Percentiles rank a stretch among this genome's conserved stretches.
phyloP scores from a whole-genome alignment of 2,329 filamentous ascomycete genomes.

The Myriosclerotinia scirpicola region DNA sequence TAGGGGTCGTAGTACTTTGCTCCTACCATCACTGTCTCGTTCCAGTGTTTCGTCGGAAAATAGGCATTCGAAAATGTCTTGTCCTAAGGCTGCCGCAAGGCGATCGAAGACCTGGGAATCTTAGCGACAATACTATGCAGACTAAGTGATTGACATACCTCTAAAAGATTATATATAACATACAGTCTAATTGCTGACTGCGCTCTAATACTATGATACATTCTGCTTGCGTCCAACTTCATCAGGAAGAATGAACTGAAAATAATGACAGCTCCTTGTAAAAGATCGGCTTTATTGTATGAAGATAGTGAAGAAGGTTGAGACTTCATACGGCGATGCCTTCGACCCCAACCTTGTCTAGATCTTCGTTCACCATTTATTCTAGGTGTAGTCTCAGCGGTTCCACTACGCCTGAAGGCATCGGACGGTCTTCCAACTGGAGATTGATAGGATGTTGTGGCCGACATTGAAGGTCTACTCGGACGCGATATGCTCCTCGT shows the following conservation, averaged over 20 bases:
- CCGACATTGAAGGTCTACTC: constrained; percentile 33
- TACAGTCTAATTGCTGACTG: constrained; percentile 98
- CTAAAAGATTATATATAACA: constrained; percentile 97
- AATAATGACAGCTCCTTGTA: constrained; percentile 87
- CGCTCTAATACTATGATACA: constrained; percentile 96
- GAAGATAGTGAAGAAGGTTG: constrained; percentile 80
- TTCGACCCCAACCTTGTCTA: constrained; percentile 38
- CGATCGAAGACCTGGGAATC: constrained; percentile 87
- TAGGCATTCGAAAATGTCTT: constrained; percentile 93
- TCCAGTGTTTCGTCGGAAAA: constrained; percentile 93
- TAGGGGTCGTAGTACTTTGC: constrained; percentile 83
- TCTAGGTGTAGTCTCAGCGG: constrained; percentile 29
- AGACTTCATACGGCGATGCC: constrained; percentile 76
- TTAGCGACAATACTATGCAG: constrained; percentile 61
- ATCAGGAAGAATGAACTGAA: constrained; percentile 82
- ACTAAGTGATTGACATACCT: constrained; percentile 50
- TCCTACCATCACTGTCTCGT: constrained; percentile 81
- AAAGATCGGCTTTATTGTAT: constrained; percentile 90
- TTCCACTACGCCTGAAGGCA: constrained; percentile 23
- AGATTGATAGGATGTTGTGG: constrained; percentile 33
- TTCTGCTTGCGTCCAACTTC: constrained; percentile 89
- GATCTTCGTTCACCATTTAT: constrained; percentile 34
- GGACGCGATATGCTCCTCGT: constrained; percentile 38
- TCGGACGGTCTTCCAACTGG: constrained; percentile 31
- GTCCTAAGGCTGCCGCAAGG: constrained; percentile 84